Percentiles rank a stretch among this genome's conserved stretches.
Evolutionary conservation across 2,329 filamentous ascomycete genomes (phyloP).

Genomic region (Colletotrichum zoysiae): DNA sequence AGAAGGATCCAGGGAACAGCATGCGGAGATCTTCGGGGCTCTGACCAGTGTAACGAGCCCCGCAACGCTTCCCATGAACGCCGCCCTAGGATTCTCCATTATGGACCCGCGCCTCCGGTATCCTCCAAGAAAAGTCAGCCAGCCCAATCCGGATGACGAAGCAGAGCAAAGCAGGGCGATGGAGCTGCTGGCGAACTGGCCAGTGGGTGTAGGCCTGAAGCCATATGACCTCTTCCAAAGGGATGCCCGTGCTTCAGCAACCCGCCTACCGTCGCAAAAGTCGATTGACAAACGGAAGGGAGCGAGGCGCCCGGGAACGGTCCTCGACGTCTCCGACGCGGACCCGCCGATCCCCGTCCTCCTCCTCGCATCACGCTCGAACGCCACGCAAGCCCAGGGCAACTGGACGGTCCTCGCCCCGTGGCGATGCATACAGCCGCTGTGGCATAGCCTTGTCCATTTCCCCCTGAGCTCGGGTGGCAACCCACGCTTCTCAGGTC

Average conservation of each 20-base stretch:
- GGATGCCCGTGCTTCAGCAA: constrained; percentile 72
- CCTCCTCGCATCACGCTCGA: constrained; percentile 71
- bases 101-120: constrained; percentile 85
- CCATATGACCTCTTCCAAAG: constrained; percentile 76
- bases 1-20: constrained; percentile 51
- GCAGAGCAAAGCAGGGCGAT: constrained; percentile 61
- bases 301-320: constrained; percentile 70
- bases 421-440: constrained; percentile 86
- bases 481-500: constrained; percentile 84
- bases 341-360: constrained; percentile 86
- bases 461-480: constrained; percentile 83
- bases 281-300: constrained; percentile 83
- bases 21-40: constrained; percentile 63
- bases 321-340: constrained; percentile 66
- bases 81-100: constrained; percentile 78
- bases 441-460: constrained; percentile 90
- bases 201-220: constrained; percentile 65
- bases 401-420: constrained; percentile 88
- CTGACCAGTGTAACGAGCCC: constrained; percentile 74
- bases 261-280: constrained; percentile 79
- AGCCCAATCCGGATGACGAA: constrained; percentile 53
- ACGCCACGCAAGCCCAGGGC: constrained; percentile 67
- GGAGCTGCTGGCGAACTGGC: constrained; percentile 75
- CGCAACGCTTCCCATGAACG: constrained; percentile 75
- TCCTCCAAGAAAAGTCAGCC: constrained; percentile 72